These are phyloP conservation scores for Centella asiatica DNA, from an alignment of 129 eudicot species.

Conservation along the genomic window DNA sequence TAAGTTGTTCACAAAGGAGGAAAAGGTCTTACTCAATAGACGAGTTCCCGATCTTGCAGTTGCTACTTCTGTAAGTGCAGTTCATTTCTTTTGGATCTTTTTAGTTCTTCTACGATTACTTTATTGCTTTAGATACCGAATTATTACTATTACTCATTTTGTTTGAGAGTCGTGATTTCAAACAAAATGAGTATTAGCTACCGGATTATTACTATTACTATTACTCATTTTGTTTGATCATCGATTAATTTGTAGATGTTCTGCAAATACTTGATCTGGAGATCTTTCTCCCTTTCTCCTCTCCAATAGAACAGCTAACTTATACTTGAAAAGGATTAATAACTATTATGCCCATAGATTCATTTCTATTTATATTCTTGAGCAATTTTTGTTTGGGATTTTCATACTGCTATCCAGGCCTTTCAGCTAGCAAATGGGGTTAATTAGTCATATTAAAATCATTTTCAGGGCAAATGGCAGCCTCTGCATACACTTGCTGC, in stretches of 20 bases:
- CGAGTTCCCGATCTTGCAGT: constrained; percentile 69
- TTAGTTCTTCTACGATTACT: not conserved
- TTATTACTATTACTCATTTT: not conserved
- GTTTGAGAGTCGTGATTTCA: not conserved
- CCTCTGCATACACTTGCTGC: constrained; percentile 90
- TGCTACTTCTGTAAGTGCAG: constrained; percentile 80
- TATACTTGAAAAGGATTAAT: not conserved
- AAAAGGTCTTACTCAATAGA: constrained; percentile 64
- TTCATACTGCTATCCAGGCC: not conserved
- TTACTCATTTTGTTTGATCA: not conserved
- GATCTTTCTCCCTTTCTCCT: not conserved
- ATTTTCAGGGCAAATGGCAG: constrained; percentile 78
- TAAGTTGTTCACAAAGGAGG: constrained; percentile 82
- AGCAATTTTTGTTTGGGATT: not conserved
- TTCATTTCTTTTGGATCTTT: not conserved
- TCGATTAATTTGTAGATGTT: not conserved
- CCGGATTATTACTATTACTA: not conserved
- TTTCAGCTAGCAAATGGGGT: not conserved
- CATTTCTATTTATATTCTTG: not conserved
- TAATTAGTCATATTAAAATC: not conserved
- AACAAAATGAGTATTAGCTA: not conserved
- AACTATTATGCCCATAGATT: not conserved
- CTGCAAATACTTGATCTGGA: not conserved
- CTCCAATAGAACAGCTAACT: not conserved
- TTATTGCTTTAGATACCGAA: not conserved